These are phyloP conservation scores for Trametes hirsuta DNA, from an alignment of 1,284 basidiomycete species.

Conservation along the genomic window DNA sequence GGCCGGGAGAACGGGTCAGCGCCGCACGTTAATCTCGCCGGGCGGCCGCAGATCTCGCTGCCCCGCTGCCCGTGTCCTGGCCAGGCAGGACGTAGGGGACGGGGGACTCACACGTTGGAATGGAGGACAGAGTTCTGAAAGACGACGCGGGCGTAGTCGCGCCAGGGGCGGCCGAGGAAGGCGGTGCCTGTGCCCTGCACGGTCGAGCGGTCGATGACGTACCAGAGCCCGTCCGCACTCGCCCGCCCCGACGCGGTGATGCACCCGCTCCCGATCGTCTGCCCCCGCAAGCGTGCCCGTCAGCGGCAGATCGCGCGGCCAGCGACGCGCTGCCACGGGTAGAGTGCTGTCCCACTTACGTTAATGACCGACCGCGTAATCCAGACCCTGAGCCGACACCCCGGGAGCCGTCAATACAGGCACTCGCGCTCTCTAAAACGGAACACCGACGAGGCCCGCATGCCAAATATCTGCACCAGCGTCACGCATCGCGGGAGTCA, in stretches of 20 bases:
- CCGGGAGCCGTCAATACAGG: slow-evolving; percentile 19
- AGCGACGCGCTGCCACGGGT: too few relatives aligned
- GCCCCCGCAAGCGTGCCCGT: not conserved
- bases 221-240: slow-evolving; percentile 44
- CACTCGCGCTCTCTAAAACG: slow-evolving; percentile 43
- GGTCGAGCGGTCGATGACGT: slow-evolving; percentile 54
- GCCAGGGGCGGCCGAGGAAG: slow-evolving; percentile 56
- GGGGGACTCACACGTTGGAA: slow-evolving; percentile 28
- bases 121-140: slow-evolving; percentile 29
- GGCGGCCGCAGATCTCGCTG: not conserved
- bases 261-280: slow-evolving; percentile 44
- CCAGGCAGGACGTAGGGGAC: not conserved
- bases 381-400: slow-evolving; percentile 25
- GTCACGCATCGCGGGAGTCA: slow-evolving; percentile 32
- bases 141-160: slow-evolving; percentile 33
- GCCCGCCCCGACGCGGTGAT: slow-evolving; percentile 57
- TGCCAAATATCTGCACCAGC: slow-evolving; percentile 34
- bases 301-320: not conserved
- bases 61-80: not conserved
- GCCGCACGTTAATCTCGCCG: not conserved
- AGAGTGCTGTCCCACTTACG: slow-evolving; percentile 13
- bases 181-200: slow-evolving; percentile 48
- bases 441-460: slow-evolving; percentile 29
- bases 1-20: not conserved
- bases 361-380: slow-evolving; percentile 33